Evolutionary conservation across 2,329 filamentous ascomycete genomes (phyloP), one percentile per base, ranked within the genome.

Genomic region (Talaromyces sp.): DNA sequence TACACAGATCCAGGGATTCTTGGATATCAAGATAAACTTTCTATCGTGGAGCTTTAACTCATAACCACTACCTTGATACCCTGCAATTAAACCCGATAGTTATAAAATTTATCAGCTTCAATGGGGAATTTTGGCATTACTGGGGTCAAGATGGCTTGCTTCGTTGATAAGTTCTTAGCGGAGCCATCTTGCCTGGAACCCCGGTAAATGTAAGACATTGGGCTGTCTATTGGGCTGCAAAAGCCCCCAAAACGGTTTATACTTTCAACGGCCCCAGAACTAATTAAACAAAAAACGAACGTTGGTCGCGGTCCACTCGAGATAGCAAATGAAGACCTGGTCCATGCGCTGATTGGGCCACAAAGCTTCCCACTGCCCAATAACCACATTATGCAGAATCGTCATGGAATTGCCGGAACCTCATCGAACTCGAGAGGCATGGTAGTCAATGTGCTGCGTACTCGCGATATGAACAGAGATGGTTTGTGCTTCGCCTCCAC

Each of bases 331-430:
- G 11, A 41, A 29, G 39, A 55, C 36, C 53, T 54, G 58, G 58
- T 41, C 58, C 54, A 63, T 61, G 61, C 61, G 54, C 50, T 59
- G 47, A 61, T 64, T 63, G 61, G 61, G 61, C 60, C 33, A 27
- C 56, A 57, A 63, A 30, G 19, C 17, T 33, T 36, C 19, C 49
- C 35, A 42, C 36, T 57, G 52, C 58, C 58, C 56, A 46, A 63
- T 56, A 47, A 40, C 19, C 36, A 35, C 36, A 46, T 30, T 14
- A 35, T 46, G 43, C 13, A 30, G 30, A 46, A 36, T 9, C 10
- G 20, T 20, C 32, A 24, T 36, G 36, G 16, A 30, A 48, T 5
- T 6, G 4, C 16, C 30, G 22, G 39, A 43, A 49, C 8, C 19
- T 43, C 16, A 22, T 42, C 16, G 41, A 45, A 47, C 9, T 27